Base-by-base conservation (phyloP, 2,329 filamentous ascomycete genomes). In the Parafenestella ontariensis region DNA sequence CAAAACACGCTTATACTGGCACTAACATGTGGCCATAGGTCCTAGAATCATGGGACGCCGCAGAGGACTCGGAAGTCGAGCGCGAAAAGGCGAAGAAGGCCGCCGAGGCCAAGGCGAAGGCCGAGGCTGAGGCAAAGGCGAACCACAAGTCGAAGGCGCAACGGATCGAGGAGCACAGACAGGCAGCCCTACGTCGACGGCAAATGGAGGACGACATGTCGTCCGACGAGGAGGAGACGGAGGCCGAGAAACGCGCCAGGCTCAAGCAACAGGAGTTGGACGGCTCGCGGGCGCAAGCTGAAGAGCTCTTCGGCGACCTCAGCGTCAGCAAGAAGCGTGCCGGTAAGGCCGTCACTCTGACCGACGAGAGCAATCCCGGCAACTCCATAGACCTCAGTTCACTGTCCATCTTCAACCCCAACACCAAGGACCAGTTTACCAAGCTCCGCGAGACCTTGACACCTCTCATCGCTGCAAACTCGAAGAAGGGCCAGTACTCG, bases 51-150 rank as follows among this genome's bases (percentile, higher is more conserved):
- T 99, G 95, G 95, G 93, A 98, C 71, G 94, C 91, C 54, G 93
- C 91, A 66, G 95, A 98, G 73, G 95, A 99, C 80, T 96, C 92
- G 58, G 95, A 99, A 71, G 94, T 88, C 68, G 95, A 99, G 82
- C 90, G 92, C 70, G 93, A 97, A 79, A 99, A 98, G 83, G 91
- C 86, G 24, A 90, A 90, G 78, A 95, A 94, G 81, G 92, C 88
- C 46, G 89, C 85, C 5, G 93, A 91, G 72, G 89, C 87, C 48
- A 96, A 96, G 78, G 91, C 90, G 54, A 96, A 96, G 79, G 92
- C 91, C 24, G 92, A 93, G 0, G 93, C 90, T 40, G 91, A 92
- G 70, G 92, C 92, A 7, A 91, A 90, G 39, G 92, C 92, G 48
- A 91, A 88, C 71, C 96, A 97, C 83, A 98, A 98, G 82, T 85